Base-by-base conservation (phyloP, 2,329 filamentous ascomycete genomes). In the Lasiodiplodia hormozganensis region DNA sequence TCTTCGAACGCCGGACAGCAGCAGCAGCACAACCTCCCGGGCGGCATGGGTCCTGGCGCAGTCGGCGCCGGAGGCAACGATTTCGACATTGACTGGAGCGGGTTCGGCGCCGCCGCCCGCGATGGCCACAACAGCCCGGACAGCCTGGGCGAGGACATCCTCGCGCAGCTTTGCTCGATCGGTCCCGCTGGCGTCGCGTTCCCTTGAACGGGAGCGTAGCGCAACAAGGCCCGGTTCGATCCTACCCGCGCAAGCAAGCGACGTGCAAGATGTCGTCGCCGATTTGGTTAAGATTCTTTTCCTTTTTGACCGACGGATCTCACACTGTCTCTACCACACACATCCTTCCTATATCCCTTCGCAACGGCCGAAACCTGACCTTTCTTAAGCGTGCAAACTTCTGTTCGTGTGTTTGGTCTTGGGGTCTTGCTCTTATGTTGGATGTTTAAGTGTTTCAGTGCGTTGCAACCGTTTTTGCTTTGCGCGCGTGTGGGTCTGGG, bases 81-180 rank as follows among this genome's bases (percentile, higher is more conserved):
- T 5, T 68, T 68, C 36, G 66, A 68, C 56, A 47, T 62, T 34
- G 47, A 60, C 47, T 65, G 62, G 62, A 56, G 40, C 52, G 40
- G 40, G 16, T 68, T 68, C 23, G 66, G 67, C 57, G 49, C 23
- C 31, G 28, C 51, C 7, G 56, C 43, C 6, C 38, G 51, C 34
- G 51, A 68, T 4, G 40, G 31, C 8, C 58, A 68, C 31, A 52
- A 68, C 23, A 68, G 67, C 28, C 67, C 67, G 31, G 67, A 68
- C 28, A 56, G 57, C 14, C 31, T 68, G 52, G 58, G 67, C 28
- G 60, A 68, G 12, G 67, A 68, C n/a, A 56, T 68, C 14, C 52
- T 68, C 49, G 67, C 67, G 1, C 67, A 68, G 52, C 58, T 68
- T 14, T 68, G 51, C 51, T 68, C 67, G n/a, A 68, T 68, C 51